These are phyloP conservation scores for Xylaria digitata DNA, from an alignment of 2,329 filamentous ascomycete genomes.

Conservation along the genomic window DNA sequence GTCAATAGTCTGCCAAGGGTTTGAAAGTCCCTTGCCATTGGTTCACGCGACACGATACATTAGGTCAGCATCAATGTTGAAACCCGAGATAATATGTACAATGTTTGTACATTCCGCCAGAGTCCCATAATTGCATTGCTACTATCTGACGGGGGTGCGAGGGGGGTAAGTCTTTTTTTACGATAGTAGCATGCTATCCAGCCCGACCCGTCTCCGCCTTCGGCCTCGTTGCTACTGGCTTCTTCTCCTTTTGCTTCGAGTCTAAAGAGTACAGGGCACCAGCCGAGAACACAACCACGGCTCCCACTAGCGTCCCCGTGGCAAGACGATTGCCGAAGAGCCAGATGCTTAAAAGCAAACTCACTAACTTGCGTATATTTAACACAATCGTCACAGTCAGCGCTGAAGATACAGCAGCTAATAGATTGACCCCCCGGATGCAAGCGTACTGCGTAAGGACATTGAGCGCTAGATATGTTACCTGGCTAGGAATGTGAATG, in stretches of 20 bases:
- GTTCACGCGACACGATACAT: background rate
- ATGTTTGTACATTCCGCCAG: background rate
- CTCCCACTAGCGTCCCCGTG: slow-evolving; percentile 81
- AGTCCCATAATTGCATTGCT: slow-evolving; percentile 19
- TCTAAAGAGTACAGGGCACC: slow-evolving; percentile 93
- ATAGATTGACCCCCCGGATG: slow-evolving; percentile 94
- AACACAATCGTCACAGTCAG: slow-evolving; percentile 96
- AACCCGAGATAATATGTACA: background rate
- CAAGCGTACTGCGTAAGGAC: slow-evolving; percentile 93
- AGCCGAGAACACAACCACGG: slow-evolving; percentile 86
- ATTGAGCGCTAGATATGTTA: slow-evolving; percentile 78
- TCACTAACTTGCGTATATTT: slow-evolving; percentile 94
- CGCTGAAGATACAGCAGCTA: slow-evolving; percentile 88
- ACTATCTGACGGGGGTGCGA: slow-evolving; percentile 21
- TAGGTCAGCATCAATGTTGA: background rate
- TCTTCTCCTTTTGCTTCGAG: slow-evolving; percentile 53
- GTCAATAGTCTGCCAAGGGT: background rate
- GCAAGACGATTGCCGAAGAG: slow-evolving; percentile 89
- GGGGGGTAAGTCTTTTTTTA: background rate
- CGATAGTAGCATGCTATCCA: slow-evolving; percentile 23
- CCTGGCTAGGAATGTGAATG: slow-evolving; percentile 71
- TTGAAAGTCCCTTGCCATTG: background rate
- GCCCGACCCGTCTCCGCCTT: slow-evolving; percentile 28
- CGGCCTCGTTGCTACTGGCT: slow-evolving; percentile 21
- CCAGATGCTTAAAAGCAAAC: slow-evolving; percentile 90